These are phyloP conservation scores for Dalbergia cochinchinensis DNA, from an alignment of 306 rosid genomes.

Conservation along the genomic window DNA sequence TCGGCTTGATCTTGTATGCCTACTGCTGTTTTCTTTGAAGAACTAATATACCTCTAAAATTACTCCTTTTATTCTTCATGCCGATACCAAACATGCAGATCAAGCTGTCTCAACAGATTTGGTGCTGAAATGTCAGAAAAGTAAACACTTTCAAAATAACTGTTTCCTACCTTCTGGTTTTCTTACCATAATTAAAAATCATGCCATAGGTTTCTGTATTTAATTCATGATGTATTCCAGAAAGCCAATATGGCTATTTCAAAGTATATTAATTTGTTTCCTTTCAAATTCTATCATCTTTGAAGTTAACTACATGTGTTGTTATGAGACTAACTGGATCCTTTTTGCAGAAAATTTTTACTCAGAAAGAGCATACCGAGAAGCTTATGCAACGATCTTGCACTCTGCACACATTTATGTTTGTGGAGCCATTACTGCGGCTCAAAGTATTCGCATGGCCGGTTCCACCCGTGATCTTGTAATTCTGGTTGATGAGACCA, in stretches of 20 bases:
- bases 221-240: conserved; percentile 14
- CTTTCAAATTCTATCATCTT: conserved; percentile 26
- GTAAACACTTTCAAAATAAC: conserved; percentile 1
- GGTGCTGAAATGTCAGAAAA: background rate
- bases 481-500: conserved; percentile 83
- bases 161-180: background rate
- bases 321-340: conserved; percentile 40
- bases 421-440: conserved; percentile 88
- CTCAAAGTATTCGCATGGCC: conserved; percentile 90
- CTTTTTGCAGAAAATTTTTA: conserved; percentile 66
- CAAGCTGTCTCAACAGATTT: conserved; percentile 19
- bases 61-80: conserved; percentile 15
- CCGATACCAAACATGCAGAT: conserved; percentile 1
- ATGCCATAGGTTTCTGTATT: background rate
- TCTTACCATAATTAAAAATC: background rate
- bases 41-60: conserved; percentile 6
- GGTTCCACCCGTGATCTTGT: conserved; percentile 91
- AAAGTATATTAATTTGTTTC: conserved; percentile 10
- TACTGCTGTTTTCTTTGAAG: conserved; percentile 7
- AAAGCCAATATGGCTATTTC: conserved; percentile 29
- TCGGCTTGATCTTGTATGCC: too few species aligned
- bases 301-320: conserved; percentile 20
- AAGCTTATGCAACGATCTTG: conserved; percentile 93
- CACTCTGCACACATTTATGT: conserved; percentile 89
- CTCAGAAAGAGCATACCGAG: conserved; percentile 68